Percentiles rank a stretch among this genome's conserved stretches.
Conservation (phyloP, 164 flowering plant species). For the Magnolia sinica region DNA sequence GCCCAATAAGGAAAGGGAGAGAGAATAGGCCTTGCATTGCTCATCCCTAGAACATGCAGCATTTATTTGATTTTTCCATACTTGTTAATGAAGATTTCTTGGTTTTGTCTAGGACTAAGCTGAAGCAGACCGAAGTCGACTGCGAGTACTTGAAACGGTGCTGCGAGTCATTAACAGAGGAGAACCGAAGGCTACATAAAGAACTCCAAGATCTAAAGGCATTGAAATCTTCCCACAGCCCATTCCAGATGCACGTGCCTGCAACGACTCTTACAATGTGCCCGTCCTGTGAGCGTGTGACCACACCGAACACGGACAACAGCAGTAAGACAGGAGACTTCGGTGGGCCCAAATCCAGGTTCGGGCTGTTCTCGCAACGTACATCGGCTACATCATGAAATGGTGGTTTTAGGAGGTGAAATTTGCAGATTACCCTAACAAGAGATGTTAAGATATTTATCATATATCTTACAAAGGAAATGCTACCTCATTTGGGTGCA, state of each 20-base stretch:
- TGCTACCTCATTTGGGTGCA: background rate
- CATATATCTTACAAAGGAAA: too few species aligned
- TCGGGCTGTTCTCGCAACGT: constrained; percentile 1
- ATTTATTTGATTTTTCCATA: background rate
- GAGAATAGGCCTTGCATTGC: background rate
- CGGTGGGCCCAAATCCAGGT: constrained; percentile 7
- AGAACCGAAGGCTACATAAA: constrained; percentile 62
- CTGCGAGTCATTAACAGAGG: constrained; percentile 68
- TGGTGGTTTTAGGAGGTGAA: background rate
- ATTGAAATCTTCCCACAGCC: constrained; percentile 42
- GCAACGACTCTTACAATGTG: constrained; percentile 84
- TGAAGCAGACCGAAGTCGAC: constrained; percentile 86
- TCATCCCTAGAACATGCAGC: background rate
- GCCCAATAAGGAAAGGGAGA: background rate
- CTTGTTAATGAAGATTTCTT: background rate
- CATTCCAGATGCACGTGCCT: constrained; percentile 71
- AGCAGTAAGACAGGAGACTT: background rate
- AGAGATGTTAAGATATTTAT: background rate
- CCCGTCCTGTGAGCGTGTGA: constrained; percentile 68
- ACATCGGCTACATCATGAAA: constrained; percentile 4
- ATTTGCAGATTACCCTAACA: background rate
- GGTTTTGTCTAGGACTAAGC: constrained; percentile 55
- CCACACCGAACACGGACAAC: background rate
- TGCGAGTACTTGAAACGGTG: constrained; percentile 78
- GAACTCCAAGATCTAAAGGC: constrained; percentile 74